These are phyloP conservation scores for Pseudogymnoascus sp. DNA, from an alignment of 2,329 filamentous ascomycete genomes.

Conservation along the genomic window DNA sequence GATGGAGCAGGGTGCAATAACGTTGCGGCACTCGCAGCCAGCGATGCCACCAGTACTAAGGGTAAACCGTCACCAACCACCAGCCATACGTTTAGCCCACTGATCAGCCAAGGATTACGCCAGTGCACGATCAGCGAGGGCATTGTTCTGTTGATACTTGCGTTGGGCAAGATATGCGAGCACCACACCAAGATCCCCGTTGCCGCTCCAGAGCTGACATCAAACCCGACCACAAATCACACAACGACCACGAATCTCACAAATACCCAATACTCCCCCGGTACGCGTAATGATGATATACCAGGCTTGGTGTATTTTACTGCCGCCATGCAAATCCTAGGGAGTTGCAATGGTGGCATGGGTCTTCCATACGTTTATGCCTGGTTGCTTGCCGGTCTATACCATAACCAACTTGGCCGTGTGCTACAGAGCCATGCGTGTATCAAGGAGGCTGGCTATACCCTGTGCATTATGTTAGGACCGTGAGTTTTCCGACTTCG, in stretches of 20 bases:
- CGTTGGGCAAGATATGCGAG: constrained; percentile 74
- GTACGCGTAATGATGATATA: constrained; percentile 65
- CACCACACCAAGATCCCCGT: constrained; percentile 48
- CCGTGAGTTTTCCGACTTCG: constrained; percentile 32
- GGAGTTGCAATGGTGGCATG: constrained; percentile 71
- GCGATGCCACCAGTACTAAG: constrained; percentile 19
- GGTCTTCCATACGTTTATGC: constrained; percentile 80
- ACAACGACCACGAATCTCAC: too few relatives aligned
- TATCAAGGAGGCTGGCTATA: constrained; percentile 49
- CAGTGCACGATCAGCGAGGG: constrained; percentile 69
- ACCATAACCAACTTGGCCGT: constrained; percentile 78
- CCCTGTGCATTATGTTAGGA: constrained; percentile 65
- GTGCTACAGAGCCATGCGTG: constrained; percentile 74
- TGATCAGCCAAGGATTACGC: constrained; percentile 40
- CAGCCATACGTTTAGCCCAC: constrained; percentile 23
- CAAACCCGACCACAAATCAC: not conserved
- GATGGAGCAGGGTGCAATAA: constrained; percentile 18
- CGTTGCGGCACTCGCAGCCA: not conserved
- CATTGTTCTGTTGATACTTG: constrained; percentile 73
- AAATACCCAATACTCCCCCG: constrained; percentile 13
- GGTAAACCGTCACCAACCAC: constrained; percentile 24
- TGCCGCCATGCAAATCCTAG: constrained; percentile 77
- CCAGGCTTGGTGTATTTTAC: constrained; percentile 88
- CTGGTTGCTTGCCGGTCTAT: constrained; percentile 75
- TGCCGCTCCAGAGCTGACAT: constrained; percentile 38